A percentile compares a stretch with the other conserved stretches of the same genome.
Evolutionary conservation across 1,284 basidiomycete genomes (phyloP).

Genomic region (Gomphus bonarii): DNA sequence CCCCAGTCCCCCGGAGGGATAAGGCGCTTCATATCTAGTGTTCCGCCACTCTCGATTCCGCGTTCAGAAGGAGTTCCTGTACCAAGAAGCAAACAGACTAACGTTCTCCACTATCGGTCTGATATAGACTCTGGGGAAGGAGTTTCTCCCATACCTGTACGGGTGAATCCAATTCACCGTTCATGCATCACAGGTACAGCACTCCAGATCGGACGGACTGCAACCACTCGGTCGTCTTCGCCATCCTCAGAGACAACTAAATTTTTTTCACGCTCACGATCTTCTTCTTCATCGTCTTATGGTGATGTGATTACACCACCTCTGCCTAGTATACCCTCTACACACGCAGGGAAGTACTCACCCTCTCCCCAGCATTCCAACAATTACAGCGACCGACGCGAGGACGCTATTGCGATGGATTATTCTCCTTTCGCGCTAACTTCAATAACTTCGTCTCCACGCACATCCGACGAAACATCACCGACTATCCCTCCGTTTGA

Average conservation of each 20-base stretch:
- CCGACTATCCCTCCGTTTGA: conserved; percentile 6
- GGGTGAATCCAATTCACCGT: conserved; percentile 6
- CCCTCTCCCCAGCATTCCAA: conserved; percentile 7
- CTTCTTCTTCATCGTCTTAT: conserved; percentile 41
- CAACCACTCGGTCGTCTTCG: conserved; percentile 42
- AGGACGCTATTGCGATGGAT: not conserved
- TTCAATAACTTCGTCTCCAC: not conserved
- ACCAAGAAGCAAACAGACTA: not conserved
- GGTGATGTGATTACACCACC: conserved; percentile 32
- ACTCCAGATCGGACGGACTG: conserved; percentile 25
- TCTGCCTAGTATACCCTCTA: conserved; percentile 19
- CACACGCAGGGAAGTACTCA: not conserved
- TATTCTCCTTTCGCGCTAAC: not conserved
- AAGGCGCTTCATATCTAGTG: conserved; percentile 11
- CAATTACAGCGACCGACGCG: conserved; percentile 25
- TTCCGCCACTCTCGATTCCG: conserved; percentile 11
- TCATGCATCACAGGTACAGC: conserved; percentile 6
- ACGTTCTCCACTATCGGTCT: not conserved
- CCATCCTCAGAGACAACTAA: conserved; percentile 42
- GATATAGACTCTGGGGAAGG: not conserved
- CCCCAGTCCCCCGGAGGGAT: conserved; percentile 9
- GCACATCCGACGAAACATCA: not conserved
- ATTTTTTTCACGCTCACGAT: conserved; percentile 37
- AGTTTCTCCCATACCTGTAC: not conserved
- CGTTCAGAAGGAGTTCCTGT: conserved; percentile 9